A percentile compares a stretch with the other conserved stretches of the same genome.
Evolutionary conservation across 176 grass and related monocot species (phyloP).

Genomic region (Bolboschoenus planiculmis): DNA sequence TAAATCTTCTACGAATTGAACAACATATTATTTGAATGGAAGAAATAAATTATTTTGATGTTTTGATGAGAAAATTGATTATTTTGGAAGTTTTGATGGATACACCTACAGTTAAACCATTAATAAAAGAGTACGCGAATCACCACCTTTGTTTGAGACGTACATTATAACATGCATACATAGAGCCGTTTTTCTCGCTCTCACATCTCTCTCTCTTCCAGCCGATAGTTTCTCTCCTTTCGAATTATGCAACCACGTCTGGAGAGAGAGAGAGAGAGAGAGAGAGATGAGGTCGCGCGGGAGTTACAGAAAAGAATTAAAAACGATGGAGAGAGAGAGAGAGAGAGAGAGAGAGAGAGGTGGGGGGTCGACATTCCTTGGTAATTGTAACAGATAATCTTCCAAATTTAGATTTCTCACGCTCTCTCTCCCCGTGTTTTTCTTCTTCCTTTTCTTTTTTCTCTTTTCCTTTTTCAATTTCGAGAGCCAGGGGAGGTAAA

Average conservation of each 20-base stretch:
- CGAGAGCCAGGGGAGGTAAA: neutral
- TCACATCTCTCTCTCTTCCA: neutral
- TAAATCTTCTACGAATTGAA: no score
- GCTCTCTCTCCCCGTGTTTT: neutral
- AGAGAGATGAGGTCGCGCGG: neutral
- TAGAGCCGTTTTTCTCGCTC: neutral
- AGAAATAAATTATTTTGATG: no score
- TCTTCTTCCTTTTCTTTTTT: neutral
- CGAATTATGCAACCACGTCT: neutral
- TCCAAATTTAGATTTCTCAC: conserved; percentile 4
- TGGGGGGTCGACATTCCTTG: neutral
- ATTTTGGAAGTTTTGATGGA: no score
- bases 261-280: neutral
- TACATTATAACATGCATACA: neutral
- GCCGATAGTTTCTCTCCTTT: neutral
- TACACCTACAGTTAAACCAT: no score
- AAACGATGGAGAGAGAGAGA: conserved; percentile 1
- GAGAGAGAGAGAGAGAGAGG: neutral
- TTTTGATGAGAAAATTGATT: no score
- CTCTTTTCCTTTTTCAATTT: neutral
- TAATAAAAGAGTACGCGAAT: no score
- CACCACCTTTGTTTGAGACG: no score
- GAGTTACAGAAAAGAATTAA: neutral
- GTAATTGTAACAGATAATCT: neutral
- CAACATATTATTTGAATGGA: no score